Base-by-base conservation (phyloP, 306 rosid genomes). In the Lathyrus aphaca region DNA sequence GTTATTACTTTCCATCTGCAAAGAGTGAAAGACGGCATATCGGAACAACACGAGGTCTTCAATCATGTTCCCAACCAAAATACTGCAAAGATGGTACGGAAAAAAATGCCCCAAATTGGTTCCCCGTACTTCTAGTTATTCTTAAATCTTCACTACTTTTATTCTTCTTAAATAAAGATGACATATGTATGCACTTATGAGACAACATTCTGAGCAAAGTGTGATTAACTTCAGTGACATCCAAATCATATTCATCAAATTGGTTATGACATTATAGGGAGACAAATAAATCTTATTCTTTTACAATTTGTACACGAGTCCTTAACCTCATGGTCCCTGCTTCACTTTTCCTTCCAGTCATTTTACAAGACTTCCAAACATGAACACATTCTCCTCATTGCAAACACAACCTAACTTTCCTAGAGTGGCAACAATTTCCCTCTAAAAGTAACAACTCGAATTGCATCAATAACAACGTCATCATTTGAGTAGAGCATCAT, bases 261-360 rank as follows among this genome's bases (percentile, higher is more conserved):
- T 48, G n/a, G 69, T 17, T 38, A 2, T 18, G 1, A 10, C 57
- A 30, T 37, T 43, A 56, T 12, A 37, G 64, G 43, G 29, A 37
- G 45, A 29, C 27, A 74, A 80, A 48, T 40, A 39, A 37, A 57
- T 9, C 11, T 56, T 56, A 7, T 56, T 56, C 18, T 7, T 59
- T 60, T 11, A 35, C 9, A 37, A 25, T 21, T 0, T 1, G 39
- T 35, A 35, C 39, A 6, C 1, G 39, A 14, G 3, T 18, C 23
- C 65, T 57, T 13, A 65, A 78, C 69, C 69, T 65, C 66, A 4
- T 29, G 42, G 42, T 21, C 16, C 53, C 18, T 40, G 21, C 42
- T 57, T 57, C 42, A 38, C 7, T 2, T 48, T 29, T 19, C 66
- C 27, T 61, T 57, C 64, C 64, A 19, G 3, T 14, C 40, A 15